phyloP scores from a whole-genome alignment of 2,329 filamentous ascomycete genomes.

The Emmonsiellopsis sp. region DNA sequence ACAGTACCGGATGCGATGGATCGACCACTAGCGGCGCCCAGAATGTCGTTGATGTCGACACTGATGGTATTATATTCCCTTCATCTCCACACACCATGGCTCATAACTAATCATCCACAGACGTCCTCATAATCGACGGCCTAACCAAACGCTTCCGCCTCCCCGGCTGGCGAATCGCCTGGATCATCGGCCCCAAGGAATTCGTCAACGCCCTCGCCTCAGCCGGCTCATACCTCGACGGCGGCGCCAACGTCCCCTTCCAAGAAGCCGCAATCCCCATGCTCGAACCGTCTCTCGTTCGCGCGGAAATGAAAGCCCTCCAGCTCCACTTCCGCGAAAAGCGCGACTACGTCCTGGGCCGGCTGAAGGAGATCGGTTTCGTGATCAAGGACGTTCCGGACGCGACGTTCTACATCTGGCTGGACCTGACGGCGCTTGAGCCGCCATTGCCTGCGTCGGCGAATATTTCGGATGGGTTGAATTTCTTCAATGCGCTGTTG shows the following conservation, averaged over 20 bases:
- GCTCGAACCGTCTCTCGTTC: slow-evolving; percentile 78
- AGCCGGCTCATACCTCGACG: slow-evolving; percentile 89
- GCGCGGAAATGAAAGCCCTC: slow-evolving; percentile 77
- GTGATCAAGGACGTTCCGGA: slow-evolving; percentile 74
- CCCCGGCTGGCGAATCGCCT: slow-evolving; percentile 92
- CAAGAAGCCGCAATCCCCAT: slow-evolving; percentile 88
- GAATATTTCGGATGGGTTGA: slow-evolving; percentile 80
- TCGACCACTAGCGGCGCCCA: slow-evolving; percentile 79
- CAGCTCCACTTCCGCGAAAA: slow-evolving; percentile 87
- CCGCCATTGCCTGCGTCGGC: slow-evolving; percentile 49
- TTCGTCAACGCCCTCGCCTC: slow-evolving; percentile 90
- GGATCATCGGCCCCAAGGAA: slow-evolving; percentile 92
- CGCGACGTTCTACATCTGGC: slow-evolving; percentile 89
- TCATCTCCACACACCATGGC: too few relatives aligned
- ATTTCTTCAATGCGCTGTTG: slow-evolving; percentile 92
- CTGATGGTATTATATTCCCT: slow-evolving; percentile 45
- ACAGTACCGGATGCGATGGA: slow-evolving; percentile 85
- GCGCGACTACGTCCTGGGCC: slow-evolving; percentile 78
- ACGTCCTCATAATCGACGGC: slow-evolving; percentile 90
- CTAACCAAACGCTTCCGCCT: slow-evolving; percentile 95
- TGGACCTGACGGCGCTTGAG: slow-evolving; percentile 46
- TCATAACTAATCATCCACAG: slow-evolving; percentile 26
- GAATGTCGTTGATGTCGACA: slow-evolving; percentile 82
- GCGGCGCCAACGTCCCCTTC: slow-evolving; percentile 89
- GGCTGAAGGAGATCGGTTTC: slow-evolving; percentile 81